These are phyloP conservation scores for Botrytis galanthina DNA, from an alignment of 2,329 filamentous ascomycete genomes.

Conservation along the genomic window DNA sequence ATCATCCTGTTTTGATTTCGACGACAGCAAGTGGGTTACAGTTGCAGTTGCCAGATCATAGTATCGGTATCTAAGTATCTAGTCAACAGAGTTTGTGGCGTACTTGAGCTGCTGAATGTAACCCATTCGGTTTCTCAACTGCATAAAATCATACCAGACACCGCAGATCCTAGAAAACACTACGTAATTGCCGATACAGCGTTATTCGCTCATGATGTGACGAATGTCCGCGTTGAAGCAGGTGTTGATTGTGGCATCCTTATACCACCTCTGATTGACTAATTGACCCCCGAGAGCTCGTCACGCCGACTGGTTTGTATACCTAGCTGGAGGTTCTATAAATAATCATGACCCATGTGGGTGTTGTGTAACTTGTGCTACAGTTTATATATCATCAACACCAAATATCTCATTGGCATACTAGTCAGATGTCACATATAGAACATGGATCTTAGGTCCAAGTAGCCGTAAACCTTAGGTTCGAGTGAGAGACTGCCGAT, in stretches of 20 bases:
- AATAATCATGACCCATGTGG: background rate
- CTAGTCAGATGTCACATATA: background rate
- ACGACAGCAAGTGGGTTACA: background rate
- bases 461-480: background rate
- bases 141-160: conserved; percentile 11
- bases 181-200: background rate
- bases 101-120: conserved; percentile 35
- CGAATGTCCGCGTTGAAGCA: too few relatives aligned
- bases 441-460: background rate
- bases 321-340: background rate
- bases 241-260: too few relatives aligned
- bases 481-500: background rate
- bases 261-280: background rate
- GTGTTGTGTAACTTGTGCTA: background rate
- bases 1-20: accelerated
- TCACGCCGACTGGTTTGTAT: background rate
- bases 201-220: too few relatives aligned
- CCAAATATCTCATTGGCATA: background rate
- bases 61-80: conserved; percentile 23
- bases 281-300: background rate
- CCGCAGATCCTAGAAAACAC: background rate
- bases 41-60: conserved; percentile 27
- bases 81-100: conserved; percentile 34
- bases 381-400: background rate
- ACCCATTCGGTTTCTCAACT: conserved; percentile 4